Base-by-base conservation (phyloP, 371 early-diverging fungal genomes). In the Conidiobolus coronatus region DNA sequence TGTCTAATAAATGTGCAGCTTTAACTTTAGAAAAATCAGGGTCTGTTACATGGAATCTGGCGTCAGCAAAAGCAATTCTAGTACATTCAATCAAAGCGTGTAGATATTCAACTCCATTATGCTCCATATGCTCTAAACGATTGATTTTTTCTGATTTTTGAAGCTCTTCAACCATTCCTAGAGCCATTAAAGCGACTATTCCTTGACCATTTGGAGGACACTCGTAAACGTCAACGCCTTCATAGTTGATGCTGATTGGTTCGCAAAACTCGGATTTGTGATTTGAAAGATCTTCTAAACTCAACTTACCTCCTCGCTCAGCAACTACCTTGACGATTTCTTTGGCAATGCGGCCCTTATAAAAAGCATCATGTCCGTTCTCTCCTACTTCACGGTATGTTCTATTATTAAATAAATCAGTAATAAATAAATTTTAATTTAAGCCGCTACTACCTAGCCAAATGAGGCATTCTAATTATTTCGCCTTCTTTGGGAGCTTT, bases 151-250 rank as follows among this genome's bases (percentile, higher is more conserved):
- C 66, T 13, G 50, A 19, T 18, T 61, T 52, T 49, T 77, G 68
- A 2, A 81, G 55, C 5, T 56, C 61, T 20, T 77, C 70, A 6
- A 82, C 53, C 22, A 82, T 73, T 11, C 81, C 80, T 6, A 86
- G 56, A 0, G 83, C 79, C 17, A 81, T 64, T 17, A 84, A 55
- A 0, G 81, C 75, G 1, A 70, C 71, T 24, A 79, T 64, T 15
- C 87, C 85, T 54, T 75, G 75, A 12, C 81, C 79, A 52, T 84
- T 83, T 3, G 84, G 85, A 23, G 83, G 77, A 41, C 75, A 75
- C 59, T 83, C 83, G 62, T 72, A 68, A 1, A 86, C 57, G 1
- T 66, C 70, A 50, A 69, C 55, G 14, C 64, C 73, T 41, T 68
- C 60, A 57, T 79, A 88, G 24, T 70, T 71, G 39, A 74, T 61